Conservation (phyloP, 75 land plant species). For the Picea glauca region DNA sequence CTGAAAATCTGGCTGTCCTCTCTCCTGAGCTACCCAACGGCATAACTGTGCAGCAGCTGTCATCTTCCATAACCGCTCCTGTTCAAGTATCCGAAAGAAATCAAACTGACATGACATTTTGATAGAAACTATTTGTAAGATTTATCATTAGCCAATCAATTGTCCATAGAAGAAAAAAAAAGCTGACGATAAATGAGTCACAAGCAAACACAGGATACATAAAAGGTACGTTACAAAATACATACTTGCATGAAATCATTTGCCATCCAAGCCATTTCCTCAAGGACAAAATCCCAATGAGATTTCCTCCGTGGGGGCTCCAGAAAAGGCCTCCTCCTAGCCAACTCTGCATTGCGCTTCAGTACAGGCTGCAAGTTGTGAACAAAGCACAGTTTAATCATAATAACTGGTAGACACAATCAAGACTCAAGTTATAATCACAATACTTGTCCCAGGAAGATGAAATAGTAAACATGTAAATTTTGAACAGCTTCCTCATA, state of each 20-base stretch:
- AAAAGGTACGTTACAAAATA: background rate
- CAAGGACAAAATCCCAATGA: conserved; percentile 97
- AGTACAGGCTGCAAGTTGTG: conserved; percentile 36
- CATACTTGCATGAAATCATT: conserved; percentile 96
- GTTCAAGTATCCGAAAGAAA: background rate
- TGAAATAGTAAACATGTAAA: too few species aligned
- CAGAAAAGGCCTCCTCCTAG: conserved; percentile 24
- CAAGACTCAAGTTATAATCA: too few species aligned
- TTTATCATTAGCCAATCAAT: too few species aligned
- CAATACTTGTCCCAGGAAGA: too few species aligned
- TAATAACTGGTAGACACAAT: background rate
- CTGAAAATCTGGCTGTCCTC: conserved; percentile 31
- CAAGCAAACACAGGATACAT: background rate
- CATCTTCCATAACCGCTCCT: conserved; percentile 93
- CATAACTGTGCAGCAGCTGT: conserved; percentile 72
- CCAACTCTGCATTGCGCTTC: conserved; percentile 40
- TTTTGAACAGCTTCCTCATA: too few species aligned
- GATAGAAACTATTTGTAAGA: too few species aligned
- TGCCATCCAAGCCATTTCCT: conserved; percentile 97
- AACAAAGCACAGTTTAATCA: conserved; percentile 5
- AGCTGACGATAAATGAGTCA: background rate
- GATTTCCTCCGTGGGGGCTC: conserved; percentile 49
- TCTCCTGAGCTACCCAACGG: conserved; percentile 30
- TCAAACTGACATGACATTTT: too few species aligned
- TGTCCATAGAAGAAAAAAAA: too few species aligned